phyloP scores from a whole-genome alignment of 2,329 filamentous ascomycete genomes.

The Colletotrichum tamarilloi region DNA sequence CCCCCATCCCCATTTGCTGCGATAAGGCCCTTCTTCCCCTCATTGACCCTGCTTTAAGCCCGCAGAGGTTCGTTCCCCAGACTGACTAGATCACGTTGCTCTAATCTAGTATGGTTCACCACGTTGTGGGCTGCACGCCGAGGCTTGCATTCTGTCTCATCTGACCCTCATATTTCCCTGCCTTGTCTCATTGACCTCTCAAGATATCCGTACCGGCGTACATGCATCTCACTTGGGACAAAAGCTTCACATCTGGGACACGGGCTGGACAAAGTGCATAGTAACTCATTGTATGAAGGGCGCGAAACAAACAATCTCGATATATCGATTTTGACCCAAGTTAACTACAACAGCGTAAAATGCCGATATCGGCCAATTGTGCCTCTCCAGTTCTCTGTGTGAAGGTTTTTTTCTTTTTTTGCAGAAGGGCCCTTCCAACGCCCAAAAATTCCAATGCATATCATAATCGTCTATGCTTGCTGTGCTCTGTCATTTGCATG shows the following conservation, averaged over 20 bases:
- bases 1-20: constrained; percentile 1
- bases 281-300: not conserved
- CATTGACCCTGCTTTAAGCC: not conserved
- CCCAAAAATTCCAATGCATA: constrained; percentile 29
- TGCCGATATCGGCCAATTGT: constrained; percentile 23
- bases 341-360: constrained; percentile 30
- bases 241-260: not conserved
- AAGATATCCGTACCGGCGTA: not conserved
- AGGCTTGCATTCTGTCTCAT: not conserved
- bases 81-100: not conserved
- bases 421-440: constrained; percentile 2
- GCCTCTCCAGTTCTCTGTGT: constrained; percentile 7
- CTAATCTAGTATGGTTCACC: not conserved
- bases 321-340: constrained; percentile 23
- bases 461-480: constrained; percentile 33
- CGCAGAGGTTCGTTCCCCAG: not conserved
- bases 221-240: not conserved
- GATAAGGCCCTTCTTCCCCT: not conserved
- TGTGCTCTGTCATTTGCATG: constrained; percentile 37
- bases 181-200: too few relatives aligned
- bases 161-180: not conserved
- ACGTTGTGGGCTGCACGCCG: not conserved
- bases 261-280: not conserved
- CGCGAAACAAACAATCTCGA: constrained; percentile 24
- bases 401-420: constrained; percentile 14